phyloP scores from a whole-genome alignment of 208 protist genomes.

The Tritrichomonas musculus region DNA sequence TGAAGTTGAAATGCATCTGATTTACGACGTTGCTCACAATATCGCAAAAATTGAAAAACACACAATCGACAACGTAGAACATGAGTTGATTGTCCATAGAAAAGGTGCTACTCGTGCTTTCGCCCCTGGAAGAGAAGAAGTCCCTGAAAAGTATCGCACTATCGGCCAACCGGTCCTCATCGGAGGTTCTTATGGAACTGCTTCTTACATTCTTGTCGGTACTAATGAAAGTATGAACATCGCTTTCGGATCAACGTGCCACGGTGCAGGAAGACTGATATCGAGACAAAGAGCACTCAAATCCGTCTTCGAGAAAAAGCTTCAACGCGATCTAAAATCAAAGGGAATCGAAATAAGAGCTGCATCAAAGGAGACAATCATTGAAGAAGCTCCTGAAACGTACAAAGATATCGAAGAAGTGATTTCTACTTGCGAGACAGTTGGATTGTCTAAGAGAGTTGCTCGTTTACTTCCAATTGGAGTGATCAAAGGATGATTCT shows the following conservation, averaged over 20 bases:
- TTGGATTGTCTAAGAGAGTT: conserved; percentile 65
- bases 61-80: no score
- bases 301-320: conserved; percentile 46
- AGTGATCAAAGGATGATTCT: conserved; percentile 72
- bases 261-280: conserved; percentile 65
- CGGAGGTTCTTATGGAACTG: conserved; percentile 75
- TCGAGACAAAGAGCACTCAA: conserved; percentile 52
- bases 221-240: conserved; percentile 59
- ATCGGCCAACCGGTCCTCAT: conserved; percentile 74
- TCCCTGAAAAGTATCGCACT: conserved; percentile 67
- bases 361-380: conserved; percentile 65
- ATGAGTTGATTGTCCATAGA: no score
- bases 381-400: conserved; percentile 68
- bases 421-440: conserved; percentile 51
- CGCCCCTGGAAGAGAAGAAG: conserved; percentile 63
- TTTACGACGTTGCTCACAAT: no score
- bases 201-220: conserved; percentile 67
- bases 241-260: conserved; percentile 69
- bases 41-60: no score
- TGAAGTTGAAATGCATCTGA: conserved; percentile 60
- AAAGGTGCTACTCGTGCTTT: conserved; percentile 73
- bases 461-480: no score
- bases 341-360: conserved; percentile 65
- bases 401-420: conserved; percentile 71
- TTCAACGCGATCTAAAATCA: conserved; percentile 52